phyloP scores from a whole-genome alignment of 805 yeast genomes.

The Jamesozyma gamospora region DNA sequence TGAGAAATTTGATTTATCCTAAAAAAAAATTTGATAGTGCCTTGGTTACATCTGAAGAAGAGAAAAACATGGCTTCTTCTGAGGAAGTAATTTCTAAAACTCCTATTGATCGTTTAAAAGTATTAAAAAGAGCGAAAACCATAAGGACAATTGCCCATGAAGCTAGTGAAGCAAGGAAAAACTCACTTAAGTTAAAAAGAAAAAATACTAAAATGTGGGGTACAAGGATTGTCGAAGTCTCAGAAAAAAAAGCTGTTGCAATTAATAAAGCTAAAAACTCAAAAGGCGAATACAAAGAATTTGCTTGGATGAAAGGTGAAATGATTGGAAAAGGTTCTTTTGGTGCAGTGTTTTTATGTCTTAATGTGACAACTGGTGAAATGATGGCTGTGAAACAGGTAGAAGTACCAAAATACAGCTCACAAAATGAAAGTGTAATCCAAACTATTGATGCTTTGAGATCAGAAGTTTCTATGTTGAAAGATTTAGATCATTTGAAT shows the following conservation, averaged over 20 bases:
- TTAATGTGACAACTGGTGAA: conserved; percentile 94
- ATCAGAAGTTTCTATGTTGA: conserved; percentile 87
- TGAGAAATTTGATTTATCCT: not conserved
- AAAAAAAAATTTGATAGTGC: too few relatives aligned
- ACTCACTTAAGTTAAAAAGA: conserved; percentile 41
- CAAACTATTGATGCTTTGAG: conserved; percentile 74
- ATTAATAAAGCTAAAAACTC: conserved; percentile 56
- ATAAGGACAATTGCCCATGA: conserved; percentile 90
- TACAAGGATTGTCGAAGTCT: conserved; percentile 80
- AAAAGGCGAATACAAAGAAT: conserved; percentile 66
- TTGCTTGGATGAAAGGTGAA: conserved; percentile 97
- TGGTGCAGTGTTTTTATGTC: conserved; percentile 85
- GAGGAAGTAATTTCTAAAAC: not conserved
- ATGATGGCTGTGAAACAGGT: conserved; percentile 98
- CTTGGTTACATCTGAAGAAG: too few relatives aligned
- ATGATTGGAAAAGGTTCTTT: conserved; percentile 93
- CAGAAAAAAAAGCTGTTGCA: conserved; percentile 57
- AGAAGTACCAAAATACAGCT: conserved; percentile 42
- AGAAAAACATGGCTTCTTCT: not conserved
- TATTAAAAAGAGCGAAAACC: conserved; percentile 70
- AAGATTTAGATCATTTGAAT: conserved; percentile 86
- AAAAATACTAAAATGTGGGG: conserved; percentile 97
- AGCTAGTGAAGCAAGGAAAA: conserved; percentile 56
- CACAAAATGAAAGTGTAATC: conserved; percentile 35
- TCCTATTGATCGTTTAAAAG: conserved; percentile 2